Base-by-base conservation (phyloP, 78 protist species). In the Cavenderia fasciculata region DNA sequence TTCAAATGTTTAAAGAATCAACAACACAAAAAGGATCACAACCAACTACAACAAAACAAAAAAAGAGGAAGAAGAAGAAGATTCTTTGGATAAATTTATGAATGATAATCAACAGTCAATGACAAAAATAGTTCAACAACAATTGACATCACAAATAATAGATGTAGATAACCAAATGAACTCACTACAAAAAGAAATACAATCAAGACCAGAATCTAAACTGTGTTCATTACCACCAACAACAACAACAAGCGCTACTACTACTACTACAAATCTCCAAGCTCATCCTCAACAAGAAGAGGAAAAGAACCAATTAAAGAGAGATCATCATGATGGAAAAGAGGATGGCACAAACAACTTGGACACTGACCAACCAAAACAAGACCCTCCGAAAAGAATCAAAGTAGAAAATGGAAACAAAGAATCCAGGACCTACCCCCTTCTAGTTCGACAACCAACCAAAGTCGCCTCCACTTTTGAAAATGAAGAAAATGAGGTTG, bases 11-110 rank as follows among this genome's bases (percentile, higher is more conserved):
- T 44, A 82, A 68, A 44, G 44, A 68, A 40, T 34, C 78, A 52
- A 57, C 90, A 7, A 11, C 47, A 31, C 11, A 2, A 73, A 21
- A n/a, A 54, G 14, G 12, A 54, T n/a, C n/a, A n/a, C n/a, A n/a
- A n/a, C n/a, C n/a, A n/a, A n/a, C n/a, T 54, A 36, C 6, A 18
- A 0, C 12, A 40, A 41, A 23, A 29, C 3, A 19, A 10, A 56
- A 43, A 2, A 14, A 25, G 19, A 43, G 29, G 47, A 0, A 7
- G 90, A 57, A 2, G 70, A 68, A 0, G 65, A 68, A n/a, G 90
- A 82, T 40, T 65, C 72, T 41, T 31, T 82, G 0, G 90, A 82
- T 25, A 16, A 65, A 56, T 69, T 82, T 40, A 82, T 82, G 90
- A 49, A 36, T 19, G 71, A 82, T n/a, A 82, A 82, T 43, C 36